Conservation (phyloP, 176 grass and related monocot genomes). For the Dendrocalamus sinicus region DNA sequence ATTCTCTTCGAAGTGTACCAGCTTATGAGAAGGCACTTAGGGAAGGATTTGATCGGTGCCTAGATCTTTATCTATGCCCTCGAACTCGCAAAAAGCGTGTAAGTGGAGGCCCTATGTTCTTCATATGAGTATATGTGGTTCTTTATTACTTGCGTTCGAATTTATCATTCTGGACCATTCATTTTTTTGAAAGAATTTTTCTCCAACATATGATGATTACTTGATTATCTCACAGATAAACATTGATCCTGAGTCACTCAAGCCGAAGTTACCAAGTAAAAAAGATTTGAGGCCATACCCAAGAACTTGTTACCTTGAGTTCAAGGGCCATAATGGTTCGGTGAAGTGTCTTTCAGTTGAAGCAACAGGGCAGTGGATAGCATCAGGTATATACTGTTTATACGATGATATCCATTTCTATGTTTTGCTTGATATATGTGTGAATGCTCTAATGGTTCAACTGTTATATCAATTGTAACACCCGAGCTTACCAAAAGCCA, state of each 20-base stretch:
- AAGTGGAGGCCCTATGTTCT: conserved; percentile 34
- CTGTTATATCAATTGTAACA: background rate
- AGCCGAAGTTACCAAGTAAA: conserved; percentile 90
- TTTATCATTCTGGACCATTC: conserved; percentile 21
- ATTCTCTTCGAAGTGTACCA: conserved; percentile 83
- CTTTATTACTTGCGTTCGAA: conserved; percentile 4
- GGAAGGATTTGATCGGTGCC: conserved; percentile 92
- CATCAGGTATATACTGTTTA: conserved; percentile 68
- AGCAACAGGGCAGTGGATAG: conserved; percentile 82
- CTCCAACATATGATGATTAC: conserved; percentile 19
- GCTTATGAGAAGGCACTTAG: conserved; percentile 89
- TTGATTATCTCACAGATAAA: conserved; percentile 73
- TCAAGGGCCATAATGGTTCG: conserved; percentile 75
- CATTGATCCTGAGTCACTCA: conserved; percentile 93
- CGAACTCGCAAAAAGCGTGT: conserved; percentile 93
- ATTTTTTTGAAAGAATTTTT: conserved; percentile 4
- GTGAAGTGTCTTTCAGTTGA: conserved; percentile 89
- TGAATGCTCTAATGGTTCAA: conserved; percentile 17
- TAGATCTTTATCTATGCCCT: conserved; percentile 96
- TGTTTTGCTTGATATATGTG: conserved; percentile 1
- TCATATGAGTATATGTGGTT: background rate
- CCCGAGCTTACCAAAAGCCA: too few relatives aligned
- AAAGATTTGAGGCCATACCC: conserved; percentile 98
- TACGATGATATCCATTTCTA: conserved; percentile 28
- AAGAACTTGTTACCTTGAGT: conserved; percentile 89